These are phyloP conservation scores for Microdochium trichocladiopsis DNA, from an alignment of 2,329 filamentous ascomycete genomes.

Conservation along the genomic window DNA sequence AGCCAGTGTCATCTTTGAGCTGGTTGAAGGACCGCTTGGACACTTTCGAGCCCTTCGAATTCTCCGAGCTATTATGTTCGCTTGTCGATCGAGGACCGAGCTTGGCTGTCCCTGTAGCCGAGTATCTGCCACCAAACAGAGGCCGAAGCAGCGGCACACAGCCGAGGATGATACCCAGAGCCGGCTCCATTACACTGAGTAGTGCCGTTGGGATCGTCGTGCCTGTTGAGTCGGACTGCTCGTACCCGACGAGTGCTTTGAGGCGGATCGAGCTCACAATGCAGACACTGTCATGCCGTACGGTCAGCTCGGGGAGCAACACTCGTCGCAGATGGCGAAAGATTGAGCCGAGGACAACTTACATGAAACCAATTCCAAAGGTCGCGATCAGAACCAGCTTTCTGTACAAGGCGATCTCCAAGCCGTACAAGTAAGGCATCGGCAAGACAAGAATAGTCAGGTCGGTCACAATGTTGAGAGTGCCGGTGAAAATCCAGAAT, in stretches of 20 bases:
- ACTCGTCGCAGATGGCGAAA: not conserved
- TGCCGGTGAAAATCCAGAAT: slow-evolving; percentile 19
- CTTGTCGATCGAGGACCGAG: not conserved
- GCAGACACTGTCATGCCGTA: slow-evolving; percentile 7
- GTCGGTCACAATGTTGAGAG: slow-evolving; percentile 24
- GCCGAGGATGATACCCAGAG: slow-evolving; percentile 27
- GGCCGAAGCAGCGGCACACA: slow-evolving; percentile 32
- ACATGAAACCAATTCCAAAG: slow-evolving; percentile 26
- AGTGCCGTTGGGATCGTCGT: slow-evolving; percentile 24
- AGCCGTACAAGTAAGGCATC: slow-evolving; percentile 20
- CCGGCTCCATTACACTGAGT: slow-evolving; percentile 29
- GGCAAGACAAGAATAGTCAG: slow-evolving; percentile 21
- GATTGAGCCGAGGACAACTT: slow-evolving; percentile 5
- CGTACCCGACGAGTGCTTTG: slow-evolving; percentile 20
- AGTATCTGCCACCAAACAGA: slow-evolving; percentile 20
- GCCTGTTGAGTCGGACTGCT: slow-evolving; percentile 25
- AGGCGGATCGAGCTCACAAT: slow-evolving; percentile 27
- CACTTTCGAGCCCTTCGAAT: slow-evolving; percentile 1
- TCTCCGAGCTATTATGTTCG: not conserved
- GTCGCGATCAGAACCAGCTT: slow-evolving; percentile 19
- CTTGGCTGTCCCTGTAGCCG: slow-evolving; percentile 10
- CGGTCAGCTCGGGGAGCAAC: slow-evolving; percentile 10
- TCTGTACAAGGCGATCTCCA: slow-evolving; percentile 20
- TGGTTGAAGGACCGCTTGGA: slow-evolving; percentile 11
- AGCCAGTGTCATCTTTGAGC: slow-evolving; percentile 16